Percentiles rank a stretch among this genome's conserved stretches.
These are phyloP conservation scores for Globisporangium apiculatum DNA, from an alignment of 352 stramenopile species.

Conservation along the genomic window DNA sequence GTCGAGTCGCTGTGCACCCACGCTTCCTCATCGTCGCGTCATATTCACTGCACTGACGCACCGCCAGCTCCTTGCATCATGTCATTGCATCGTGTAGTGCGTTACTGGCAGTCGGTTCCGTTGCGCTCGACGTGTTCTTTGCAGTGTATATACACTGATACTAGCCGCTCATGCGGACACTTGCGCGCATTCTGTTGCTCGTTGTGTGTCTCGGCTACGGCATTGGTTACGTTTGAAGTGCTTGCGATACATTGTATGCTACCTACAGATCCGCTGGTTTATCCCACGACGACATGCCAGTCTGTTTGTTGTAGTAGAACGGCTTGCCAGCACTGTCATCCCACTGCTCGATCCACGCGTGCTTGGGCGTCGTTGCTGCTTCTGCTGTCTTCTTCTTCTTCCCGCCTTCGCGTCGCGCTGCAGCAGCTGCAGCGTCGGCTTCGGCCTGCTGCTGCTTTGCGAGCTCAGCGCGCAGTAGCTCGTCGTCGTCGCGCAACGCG, in stretches of 20 bases:
- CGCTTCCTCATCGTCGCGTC: too few species aligned
- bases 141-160: too few species aligned
- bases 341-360: constrained; percentile 72
- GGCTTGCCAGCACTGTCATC: constrained; percentile 65
- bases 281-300: constrained; percentile 71
- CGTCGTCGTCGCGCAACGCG: constrained; percentile 61
- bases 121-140: too few species aligned
- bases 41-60: too few species aligned
- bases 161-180: too few species aligned
- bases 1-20: too few species aligned
- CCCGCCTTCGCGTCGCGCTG: constrained; percentile 12
- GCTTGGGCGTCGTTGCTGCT: constrained; percentile 10
- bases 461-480: constrained; percentile 49
- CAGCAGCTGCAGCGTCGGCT: constrained; percentile 7
- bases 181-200: too few species aligned
- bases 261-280: constrained; percentile 51
- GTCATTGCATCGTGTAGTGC: too few species aligned
- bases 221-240: too few species aligned
- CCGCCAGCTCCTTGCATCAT: too few species aligned
- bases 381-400: constrained; percentile 19
- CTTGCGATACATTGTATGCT: not conserved
- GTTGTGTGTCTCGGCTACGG: too few species aligned
- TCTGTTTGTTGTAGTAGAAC: constrained; percentile 88
- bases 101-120: too few species aligned
- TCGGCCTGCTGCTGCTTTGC: constrained; percentile 41